Evolutionary conservation across 2,329 filamentous ascomycete species (phyloP).

Genomic region (Pestalotiopsis sp.): DNA sequence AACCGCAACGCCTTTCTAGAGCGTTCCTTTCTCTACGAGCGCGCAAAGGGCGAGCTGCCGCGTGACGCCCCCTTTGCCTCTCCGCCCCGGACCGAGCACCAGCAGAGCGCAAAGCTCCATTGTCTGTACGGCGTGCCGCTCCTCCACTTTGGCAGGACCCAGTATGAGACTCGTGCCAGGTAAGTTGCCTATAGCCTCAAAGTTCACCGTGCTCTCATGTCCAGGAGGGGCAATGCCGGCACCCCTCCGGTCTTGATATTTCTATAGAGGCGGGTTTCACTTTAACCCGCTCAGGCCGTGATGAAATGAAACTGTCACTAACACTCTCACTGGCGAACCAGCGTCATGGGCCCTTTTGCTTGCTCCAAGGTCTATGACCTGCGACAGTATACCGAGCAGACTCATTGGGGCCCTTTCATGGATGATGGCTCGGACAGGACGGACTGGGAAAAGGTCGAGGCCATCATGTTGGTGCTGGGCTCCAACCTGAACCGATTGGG

Average conservation of each 20-base stretch:
- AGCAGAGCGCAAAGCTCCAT: constrained; percentile 71
- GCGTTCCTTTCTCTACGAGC: constrained; percentile 62
- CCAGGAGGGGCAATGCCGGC: background rate
- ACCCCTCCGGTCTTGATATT: background rate
- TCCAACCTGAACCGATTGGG: constrained; percentile 58
- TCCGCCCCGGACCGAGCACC: constrained; percentile 47
- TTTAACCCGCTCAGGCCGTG: background rate
- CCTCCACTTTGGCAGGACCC: constrained; percentile 29
- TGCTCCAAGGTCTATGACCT: constrained; percentile 73
- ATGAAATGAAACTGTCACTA: background rate
- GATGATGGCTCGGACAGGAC: constrained; percentile 61
- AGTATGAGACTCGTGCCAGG: constrained; percentile 30
- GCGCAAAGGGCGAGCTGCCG: constrained; percentile 43
- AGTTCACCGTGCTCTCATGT: constrained; percentile 21
- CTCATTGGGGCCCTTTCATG: constrained; percentile 71
- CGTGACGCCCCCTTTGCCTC: constrained; percentile 14
- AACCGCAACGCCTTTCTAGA: constrained; percentile 63
- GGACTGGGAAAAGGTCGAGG: constrained; percentile 81
- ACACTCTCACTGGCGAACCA: background rate
- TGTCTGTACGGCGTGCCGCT: constrained; percentile 66
- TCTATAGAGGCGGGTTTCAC: background rate
- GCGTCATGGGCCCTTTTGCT: constrained; percentile 50
- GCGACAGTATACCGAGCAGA: constrained; percentile 61
- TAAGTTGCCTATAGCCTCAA: constrained; percentile 20
- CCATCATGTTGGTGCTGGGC: constrained; percentile 68